Evolutionary conservation across 2,329 filamentous ascomycete species (phyloP), one percentile per base, ranked within the genome.

Genomic region (Colletotrichum camelliae): DNA sequence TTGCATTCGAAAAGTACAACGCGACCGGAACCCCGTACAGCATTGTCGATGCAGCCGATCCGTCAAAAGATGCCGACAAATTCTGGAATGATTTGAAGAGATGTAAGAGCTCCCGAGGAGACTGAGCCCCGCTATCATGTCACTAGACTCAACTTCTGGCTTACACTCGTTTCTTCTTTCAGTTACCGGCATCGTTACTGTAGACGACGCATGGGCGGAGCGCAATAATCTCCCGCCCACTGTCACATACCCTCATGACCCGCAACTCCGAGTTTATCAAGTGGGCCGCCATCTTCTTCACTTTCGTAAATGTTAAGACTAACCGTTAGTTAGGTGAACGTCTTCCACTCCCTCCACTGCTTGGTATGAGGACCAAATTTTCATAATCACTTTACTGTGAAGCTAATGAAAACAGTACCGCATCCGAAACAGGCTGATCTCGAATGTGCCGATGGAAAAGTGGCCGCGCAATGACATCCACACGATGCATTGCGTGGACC

Each of bases 401-500:
- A 31, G 12, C 62, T 72, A 13, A 67, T 5, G 4, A 2, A 1
- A 2, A 2, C 10, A 72, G 69, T 72, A 67, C 16, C 69, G 69
- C 16, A 67, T 72, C 18, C 43, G 69, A 6, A 72, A 72, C 33
- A 27, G 69, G 13, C 16, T 72, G 1, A 60, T 67, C 15, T 72
- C 61, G 10, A 60, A 67, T 8, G 13, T 72, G 10, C n/a, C 61
- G 4, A 48, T 72, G 48, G 48, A 72, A 2, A 57, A 21, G 15
- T 67, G 69, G 69, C 69, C 69, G 7, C 69, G 69, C 8, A 67
- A 72, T 10, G 69, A 67, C 15, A 67, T 67, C 31, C 69, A 67
- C 10, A 67, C 69, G 1, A 67, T 72, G 69, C 69, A 72, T 15
- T 72, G 61, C 15, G n/a, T 72, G 7, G 62, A 72, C 13, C 69